These are phyloP conservation scores for Kuraishia borneana DNA, from an alignment of 805 yeast genomes.

Conservation along the genomic window DNA sequence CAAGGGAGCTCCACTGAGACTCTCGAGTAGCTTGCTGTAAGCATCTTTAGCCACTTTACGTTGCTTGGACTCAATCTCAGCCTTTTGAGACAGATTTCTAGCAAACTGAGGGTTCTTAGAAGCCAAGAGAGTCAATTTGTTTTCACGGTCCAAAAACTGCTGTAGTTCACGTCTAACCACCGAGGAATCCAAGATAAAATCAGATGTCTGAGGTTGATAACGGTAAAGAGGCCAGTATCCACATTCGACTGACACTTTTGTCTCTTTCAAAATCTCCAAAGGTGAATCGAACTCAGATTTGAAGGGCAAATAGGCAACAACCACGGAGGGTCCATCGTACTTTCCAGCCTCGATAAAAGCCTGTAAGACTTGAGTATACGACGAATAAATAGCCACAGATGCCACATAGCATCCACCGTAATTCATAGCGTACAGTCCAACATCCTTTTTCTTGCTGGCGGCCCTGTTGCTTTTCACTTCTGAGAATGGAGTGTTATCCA, in stretches of 20 bases:
- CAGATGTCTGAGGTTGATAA: slow-evolving; percentile 58
- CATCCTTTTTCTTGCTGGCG: slow-evolving; percentile 69
- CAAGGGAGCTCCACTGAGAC: slow-evolving; percentile 85
- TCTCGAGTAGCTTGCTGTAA: slow-evolving; percentile 65
- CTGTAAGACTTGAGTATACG: slow-evolving; percentile 86
- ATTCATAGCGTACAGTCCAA: slow-evolving; percentile 92
- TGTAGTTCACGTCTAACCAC: slow-evolving; percentile 66
- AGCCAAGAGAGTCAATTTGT: slow-evolving; percentile 70
- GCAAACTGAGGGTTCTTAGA: slow-evolving; percentile 63
- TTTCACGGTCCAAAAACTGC: slow-evolving; percentile 81
- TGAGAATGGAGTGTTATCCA: slow-evolving; percentile 72
- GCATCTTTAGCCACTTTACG: slow-evolving; percentile 65
- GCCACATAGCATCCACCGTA: slow-evolving; percentile 86
- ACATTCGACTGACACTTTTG: slow-evolving; percentile 80
- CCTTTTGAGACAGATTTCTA: slow-evolving; percentile 62
- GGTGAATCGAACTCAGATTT: slow-evolving; percentile 53
- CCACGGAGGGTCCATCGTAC: slow-evolving; percentile 83
- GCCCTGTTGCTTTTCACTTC: slow-evolving; percentile 26
- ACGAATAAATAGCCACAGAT: slow-evolving; percentile 85
- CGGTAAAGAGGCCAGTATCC: slow-evolving; percentile 97
- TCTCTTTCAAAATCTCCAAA: slow-evolving; percentile 68
- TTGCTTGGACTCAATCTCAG: slow-evolving; percentile 48
- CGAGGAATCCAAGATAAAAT: slow-evolving; percentile 77
- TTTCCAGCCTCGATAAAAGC: slow-evolving; percentile 85
- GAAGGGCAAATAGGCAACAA: slow-evolving; percentile 83